These are phyloP conservation scores for Vachellia collinsii DNA, from an alignment of 306 rosid genomes.

Conservation along the genomic window DNA sequence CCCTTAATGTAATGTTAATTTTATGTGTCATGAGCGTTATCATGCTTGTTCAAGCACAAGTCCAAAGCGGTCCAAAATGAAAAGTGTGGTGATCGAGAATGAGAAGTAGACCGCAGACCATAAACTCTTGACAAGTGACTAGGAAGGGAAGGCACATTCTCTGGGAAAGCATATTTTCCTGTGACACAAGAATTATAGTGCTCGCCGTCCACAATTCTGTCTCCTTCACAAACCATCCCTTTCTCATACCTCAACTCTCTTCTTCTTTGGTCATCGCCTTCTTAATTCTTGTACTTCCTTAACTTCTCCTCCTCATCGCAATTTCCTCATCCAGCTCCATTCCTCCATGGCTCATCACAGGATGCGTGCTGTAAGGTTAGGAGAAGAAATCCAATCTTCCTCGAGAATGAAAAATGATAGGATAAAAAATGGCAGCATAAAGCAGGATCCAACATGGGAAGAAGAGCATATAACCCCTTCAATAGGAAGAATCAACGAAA, in stretches of 20 bases:
- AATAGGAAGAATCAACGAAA: constrained; percentile 67
- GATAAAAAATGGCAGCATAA: neutral
- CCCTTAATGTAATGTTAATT: no score
- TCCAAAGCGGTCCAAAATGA: no score
- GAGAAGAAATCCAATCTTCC: neutral
- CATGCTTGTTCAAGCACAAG: no score
- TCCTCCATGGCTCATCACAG: constrained; percentile 45
- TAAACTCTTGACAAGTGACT: neutral
- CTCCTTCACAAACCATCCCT: neutral
- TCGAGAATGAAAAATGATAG: constrained; percentile 33
- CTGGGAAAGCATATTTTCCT: neutral
- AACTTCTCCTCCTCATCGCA: neutral
- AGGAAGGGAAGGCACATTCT: neutral
- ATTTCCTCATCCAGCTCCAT: no score
- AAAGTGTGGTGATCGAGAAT: neutral
- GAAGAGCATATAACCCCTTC: neutral
- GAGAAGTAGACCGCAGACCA: neutral
- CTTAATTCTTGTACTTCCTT: neutral
- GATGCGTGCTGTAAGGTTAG: constrained; percentile 47
- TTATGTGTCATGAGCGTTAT: no score
- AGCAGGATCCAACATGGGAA: neutral
- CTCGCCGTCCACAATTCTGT: neutral
- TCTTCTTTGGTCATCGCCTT: neutral
- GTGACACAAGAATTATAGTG: constrained; percentile 3
- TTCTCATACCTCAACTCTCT: neutral